phyloP scores from a whole-genome alignment of 2,329 filamentous ascomycete genomes.

The Ustilaginoidea virens region DNA sequence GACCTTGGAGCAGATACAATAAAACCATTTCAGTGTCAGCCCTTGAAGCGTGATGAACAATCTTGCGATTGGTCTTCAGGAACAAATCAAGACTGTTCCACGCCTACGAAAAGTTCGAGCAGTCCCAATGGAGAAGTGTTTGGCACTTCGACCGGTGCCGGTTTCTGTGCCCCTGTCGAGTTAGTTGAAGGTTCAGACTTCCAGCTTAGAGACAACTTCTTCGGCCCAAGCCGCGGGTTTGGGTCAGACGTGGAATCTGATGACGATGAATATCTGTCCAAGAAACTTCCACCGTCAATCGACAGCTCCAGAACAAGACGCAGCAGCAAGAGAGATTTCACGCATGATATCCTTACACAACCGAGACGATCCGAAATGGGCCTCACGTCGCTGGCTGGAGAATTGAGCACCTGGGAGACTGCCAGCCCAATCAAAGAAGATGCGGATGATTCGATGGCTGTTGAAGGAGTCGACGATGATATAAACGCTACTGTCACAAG shows the following conservation, averaged over 20 bases:
- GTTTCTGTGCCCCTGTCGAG: not conserved
- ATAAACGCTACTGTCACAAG: not conserved
- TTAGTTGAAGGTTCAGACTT: slow-evolving; percentile 10
- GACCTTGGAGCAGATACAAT: too few species aligned
- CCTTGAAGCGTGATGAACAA: too few species aligned
- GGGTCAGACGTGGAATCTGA: slow-evolving; percentile 40
- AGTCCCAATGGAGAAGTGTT: not conserved
- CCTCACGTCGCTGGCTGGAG: slow-evolving; percentile 48
- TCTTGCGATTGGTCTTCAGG: too few species aligned
- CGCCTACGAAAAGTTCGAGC: too few species aligned
- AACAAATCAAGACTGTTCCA: too few species aligned
- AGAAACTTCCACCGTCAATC: slow-evolving; percentile 2
- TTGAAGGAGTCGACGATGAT: not conserved
- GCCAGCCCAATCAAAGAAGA: slow-evolving; percentile 27
- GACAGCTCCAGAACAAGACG: not conserved
- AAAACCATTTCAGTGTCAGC: too few species aligned
- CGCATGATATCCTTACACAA: slow-evolving; percentile 1
- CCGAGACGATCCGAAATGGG: slow-evolving; percentile 24
- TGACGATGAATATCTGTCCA: slow-evolving; percentile 26
- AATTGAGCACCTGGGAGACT: slow-evolving; percentile 47
- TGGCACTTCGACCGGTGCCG: too few species aligned
- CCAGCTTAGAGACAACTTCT: slow-evolving; percentile 31
- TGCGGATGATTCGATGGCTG: too few species aligned
- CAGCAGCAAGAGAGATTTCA: not conserved
- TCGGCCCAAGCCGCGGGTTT: slow-evolving; percentile 24